Base-by-base conservation (phyloP, 2,329 filamentous ascomycete genomes). In the Trichoderma arundinaceum region DNA sequence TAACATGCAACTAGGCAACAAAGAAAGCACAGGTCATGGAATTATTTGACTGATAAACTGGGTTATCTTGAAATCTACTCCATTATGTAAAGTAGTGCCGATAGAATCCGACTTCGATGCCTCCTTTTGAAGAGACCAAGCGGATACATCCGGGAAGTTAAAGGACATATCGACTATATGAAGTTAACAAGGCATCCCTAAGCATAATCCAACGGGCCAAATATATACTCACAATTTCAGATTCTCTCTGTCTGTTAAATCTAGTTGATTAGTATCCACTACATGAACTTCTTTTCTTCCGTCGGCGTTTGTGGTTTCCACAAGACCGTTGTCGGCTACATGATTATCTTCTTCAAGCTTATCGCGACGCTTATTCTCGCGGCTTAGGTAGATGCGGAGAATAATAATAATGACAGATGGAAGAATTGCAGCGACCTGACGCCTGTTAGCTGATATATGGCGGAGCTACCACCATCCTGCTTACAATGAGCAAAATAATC, bases 401-500 rank as follows among this genome's bases (percentile, higher is more conserved):
- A 48, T 38, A 13, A 41, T 15, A 7, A 67, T 67, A 4, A 68
- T 59, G 9, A 68, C 59, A 5, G 67, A 64, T 17, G 67, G 67
- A 1, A 68, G 56, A n/a, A 68, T 66, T 1, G 66, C 66, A 7
- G 67, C 61, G 19, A 70, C 41, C 17, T 65, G 4, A 1, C 1
- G 2, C 10, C 0, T 15, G 19, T 60, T 38, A 65, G 28, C 28
- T 5, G 13, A 39, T 15, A 3, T 13, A 17, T 28, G 22, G 22
- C 22, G 22, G 4, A 17, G 13, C 1, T 1, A n/a, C 2, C 6
- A 15, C 15, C 7, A 1, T n/a, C 2, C 8, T 22, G 44, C 56
- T 38, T 43, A 65, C 63, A 6, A 69, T 35, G 10, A 71, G 61
- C 19, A 70, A 53, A 15, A 70, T 67, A n/a, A 68, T 67, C 69